A percentile compares a stretch with the other conserved stretches of the same genome.
These are phyloP conservation scores for Phytophthora tentaculata DNA, from an alignment of 352 stramenopile species.

Conservation along the genomic window DNA sequence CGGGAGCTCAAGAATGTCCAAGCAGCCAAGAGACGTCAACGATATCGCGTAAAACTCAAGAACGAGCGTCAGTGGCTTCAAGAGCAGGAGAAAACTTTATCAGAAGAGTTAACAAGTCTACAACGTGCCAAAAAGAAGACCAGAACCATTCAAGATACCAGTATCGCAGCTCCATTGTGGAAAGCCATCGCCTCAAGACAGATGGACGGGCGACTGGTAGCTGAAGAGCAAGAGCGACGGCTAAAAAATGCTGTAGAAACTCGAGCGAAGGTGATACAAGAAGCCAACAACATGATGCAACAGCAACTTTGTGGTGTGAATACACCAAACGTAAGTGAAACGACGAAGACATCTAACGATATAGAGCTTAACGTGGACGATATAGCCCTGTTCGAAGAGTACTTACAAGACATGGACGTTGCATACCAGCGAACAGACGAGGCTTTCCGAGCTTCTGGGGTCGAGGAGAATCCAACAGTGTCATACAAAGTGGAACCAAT, in stretches of 20 bases:
- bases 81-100: slow-evolving; percentile 16
- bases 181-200: slow-evolving; percentile 26
- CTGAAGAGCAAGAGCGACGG: slow-evolving; percentile 23
- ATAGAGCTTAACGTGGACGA: slow-evolving; percentile 11
- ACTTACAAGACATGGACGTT: slow-evolving; percentile 27
- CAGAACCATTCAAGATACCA: neutral
- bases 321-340: neutral
- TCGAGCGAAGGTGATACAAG: slow-evolving; percentile 24
- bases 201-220: slow-evolving; percentile 28
- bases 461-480: neutral
- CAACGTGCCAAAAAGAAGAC: slow-evolving; percentile 9
- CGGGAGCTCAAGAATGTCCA: slow-evolving; percentile 14
- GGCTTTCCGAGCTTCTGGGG: slow-evolving; percentile 13
- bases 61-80: slow-evolving; percentile 32
- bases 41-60: slow-evolving; percentile 38
- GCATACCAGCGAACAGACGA: slow-evolving; percentile 27
- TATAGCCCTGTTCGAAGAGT: slow-evolving; percentile 27
- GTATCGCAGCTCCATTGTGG: slow-evolving; percentile 14
- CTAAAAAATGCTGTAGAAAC: slow-evolving; percentile 21
- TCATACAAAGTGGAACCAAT: slow-evolving; percentile 11
- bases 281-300: slow-evolving; percentile 18
- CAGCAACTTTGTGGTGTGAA: neutral
- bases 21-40: slow-evolving; percentile 28
- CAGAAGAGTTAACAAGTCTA: slow-evolving; percentile 16
- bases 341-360: neutral